Evolutionary conservation across 148 eudicot species (phyloP).

Genomic region (Agrostemma githago): DNA sequence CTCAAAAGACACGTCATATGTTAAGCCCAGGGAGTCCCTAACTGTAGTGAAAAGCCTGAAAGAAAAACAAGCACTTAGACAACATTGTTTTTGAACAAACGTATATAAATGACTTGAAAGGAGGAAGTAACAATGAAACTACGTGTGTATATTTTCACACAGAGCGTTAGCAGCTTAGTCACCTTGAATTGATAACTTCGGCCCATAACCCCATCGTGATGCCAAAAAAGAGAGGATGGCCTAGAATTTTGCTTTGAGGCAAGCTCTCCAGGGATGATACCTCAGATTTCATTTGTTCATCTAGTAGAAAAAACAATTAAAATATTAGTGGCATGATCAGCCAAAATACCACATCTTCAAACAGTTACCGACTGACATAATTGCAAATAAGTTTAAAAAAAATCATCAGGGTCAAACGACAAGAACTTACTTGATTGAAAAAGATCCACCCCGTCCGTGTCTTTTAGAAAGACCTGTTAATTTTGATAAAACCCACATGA

Average conservation of each 20-base stretch:
- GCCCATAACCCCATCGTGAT: constrained; percentile 84
- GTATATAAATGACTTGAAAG: no score
- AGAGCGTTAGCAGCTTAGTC: neutral
- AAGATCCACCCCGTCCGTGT: constrained; percentile 83
- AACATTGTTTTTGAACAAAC: no score
- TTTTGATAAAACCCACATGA: neutral
- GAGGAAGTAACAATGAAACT: no score
- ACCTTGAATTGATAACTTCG: constrained; percentile 97
- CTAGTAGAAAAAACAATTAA: constrained; percentile 30
- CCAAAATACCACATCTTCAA: no score
- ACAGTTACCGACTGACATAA: no score
- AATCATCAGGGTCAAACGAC: constrained; percentile 36
- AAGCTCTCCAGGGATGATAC: constrained; percentile 28
- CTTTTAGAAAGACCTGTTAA: constrained; percentile 76
- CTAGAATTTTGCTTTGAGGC: constrained; percentile 46
- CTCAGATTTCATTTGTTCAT: constrained; percentile 34
- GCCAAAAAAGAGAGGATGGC: constrained; percentile 93
- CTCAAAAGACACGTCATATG: constrained; percentile 96
- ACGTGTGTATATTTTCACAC: neutral
- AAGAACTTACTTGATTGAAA: constrained; percentile 36
- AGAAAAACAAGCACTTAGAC: neutral
- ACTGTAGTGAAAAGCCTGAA: constrained; percentile 94
- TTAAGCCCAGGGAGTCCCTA: constrained; percentile 95
- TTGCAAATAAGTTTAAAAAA: no score
- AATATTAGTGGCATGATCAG: no score